Conservation (phyloP, 2,329 filamentous ascomycete genomes). For the Zymoseptoria crescenta region DNA sequence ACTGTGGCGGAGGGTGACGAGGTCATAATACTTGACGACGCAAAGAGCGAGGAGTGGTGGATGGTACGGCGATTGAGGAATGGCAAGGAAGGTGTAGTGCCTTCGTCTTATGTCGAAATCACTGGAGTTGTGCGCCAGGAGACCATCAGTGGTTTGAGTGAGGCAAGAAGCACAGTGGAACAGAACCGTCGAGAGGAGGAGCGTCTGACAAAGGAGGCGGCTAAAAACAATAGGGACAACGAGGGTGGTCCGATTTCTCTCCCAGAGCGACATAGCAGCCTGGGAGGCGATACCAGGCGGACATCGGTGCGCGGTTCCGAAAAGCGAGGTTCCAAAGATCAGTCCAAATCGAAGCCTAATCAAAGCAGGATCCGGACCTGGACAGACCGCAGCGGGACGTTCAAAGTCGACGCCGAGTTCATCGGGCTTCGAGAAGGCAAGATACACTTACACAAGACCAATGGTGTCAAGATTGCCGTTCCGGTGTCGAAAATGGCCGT, state of each 20-base stretch:
- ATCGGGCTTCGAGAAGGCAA: conserved; percentile 90
- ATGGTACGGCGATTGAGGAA: conserved; percentile 85
- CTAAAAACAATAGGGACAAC: conserved; percentile 50
- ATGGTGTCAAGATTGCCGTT: conserved; percentile 96
- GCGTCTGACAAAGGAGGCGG: conserved; percentile 70
- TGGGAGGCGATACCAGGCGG: conserved; percentile 41
- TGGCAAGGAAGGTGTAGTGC: conserved; percentile 90
- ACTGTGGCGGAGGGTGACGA: conserved; percentile 86
- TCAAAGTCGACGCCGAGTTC: conserved; percentile 96
- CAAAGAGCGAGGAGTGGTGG: conserved; percentile 97
- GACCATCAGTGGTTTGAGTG: conserved; percentile 49
- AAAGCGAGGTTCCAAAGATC: conserved; percentile 36
- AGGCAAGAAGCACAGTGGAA: conserved; percentile 62
- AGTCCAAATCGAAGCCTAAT: conserved; percentile 73
- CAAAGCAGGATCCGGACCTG: conserved; percentile 75
- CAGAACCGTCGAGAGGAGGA: conserved; percentile 74
- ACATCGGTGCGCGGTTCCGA: conserved; percentile 28
- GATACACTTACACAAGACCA: conserved; percentile 95
- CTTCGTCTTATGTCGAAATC: conserved; percentile 90
- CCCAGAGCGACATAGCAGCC: conserved; percentile 71
- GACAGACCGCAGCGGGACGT: conserved; percentile 92
- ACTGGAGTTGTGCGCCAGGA: conserved; percentile 54
- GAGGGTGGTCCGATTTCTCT: conserved; percentile 68
- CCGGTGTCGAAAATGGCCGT: conserved; percentile 92
- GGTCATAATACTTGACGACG: conserved; percentile 80